Evolutionary conservation across 2,329 filamentous ascomycete genomes (phyloP), one percentile per base, ranked within the genome.

Genomic region (Fusarium sp.): DNA sequence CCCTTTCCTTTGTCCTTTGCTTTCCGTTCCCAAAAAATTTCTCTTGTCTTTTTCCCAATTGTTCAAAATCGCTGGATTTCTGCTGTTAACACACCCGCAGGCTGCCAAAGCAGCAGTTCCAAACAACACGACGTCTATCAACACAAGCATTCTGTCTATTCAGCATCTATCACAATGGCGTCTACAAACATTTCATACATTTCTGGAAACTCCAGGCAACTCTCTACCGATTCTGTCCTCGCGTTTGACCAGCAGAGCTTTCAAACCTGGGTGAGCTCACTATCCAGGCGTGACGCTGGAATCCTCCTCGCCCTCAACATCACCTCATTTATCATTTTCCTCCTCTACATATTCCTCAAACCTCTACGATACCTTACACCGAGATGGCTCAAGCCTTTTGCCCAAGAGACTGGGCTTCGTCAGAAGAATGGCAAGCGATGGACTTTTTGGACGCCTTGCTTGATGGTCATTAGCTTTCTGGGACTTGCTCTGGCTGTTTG

Each of bases 341-440:
- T 82, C 20, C 60, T 84, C 18, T 80, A 83, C 62, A 31, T 82
- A 27, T 65, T 59, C 66, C 78, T 71, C 9, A 63, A 73, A 5
- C 76, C 72, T 4, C 65, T 84, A 7, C 69, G 76, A 3, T 78
- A 79, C 5, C 69, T 71, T 4, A 77, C 83, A 2, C 85, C 86
- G 0, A 79, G 76, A 50, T 88, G 85, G 85, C 77, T 82, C 16
- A 81, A 79, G 11, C 82, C 83, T 2, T 88, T 88, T 68, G 86
- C 86, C 4, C 77, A 80, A 10, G 86, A 88, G 72, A 70, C 82
- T 22, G 73, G 56, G 0, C 74, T 77, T 1, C 70, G 66, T 1
- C 36, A 63, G 0, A 42, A 72, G 20, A 81, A 79, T 42, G 69
- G 76, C 27, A 82, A 73, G 50, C 63, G 71, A 13, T 87, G 84